Evolutionary conservation across 192 early-diverging fungal species (phyloP).

Genomic region (Mortierella hygrophila): DNA sequence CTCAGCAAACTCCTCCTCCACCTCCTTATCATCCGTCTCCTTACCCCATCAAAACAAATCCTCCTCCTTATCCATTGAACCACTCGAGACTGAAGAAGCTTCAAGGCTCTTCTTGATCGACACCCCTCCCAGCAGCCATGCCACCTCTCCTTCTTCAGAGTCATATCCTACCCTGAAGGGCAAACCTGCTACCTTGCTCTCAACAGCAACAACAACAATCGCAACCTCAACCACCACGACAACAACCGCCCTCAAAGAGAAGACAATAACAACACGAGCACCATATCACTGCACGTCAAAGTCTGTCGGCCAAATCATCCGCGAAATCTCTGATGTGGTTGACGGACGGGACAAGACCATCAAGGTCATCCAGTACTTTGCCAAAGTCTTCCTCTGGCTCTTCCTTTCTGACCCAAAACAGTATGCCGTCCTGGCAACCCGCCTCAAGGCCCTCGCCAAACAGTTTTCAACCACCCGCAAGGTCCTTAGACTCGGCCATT

Average conservation of each 20-base stretch:
- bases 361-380: constrained; percentile 82
- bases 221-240: constrained; percentile 2
- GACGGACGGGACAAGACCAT: constrained; percentile 91
- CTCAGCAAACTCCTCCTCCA: constrained; percentile 38
- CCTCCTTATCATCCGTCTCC: constrained; percentile 34
- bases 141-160: constrained; percentile 31
- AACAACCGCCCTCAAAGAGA: neutral
- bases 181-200: neutral
- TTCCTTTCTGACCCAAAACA: constrained; percentile 38
- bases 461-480: constrained; percentile 83
- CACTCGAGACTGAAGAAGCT: constrained; percentile 15
- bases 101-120: constrained; percentile 27
- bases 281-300: constrained; percentile 34
- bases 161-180: constrained; percentile 23
- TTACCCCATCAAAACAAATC: constrained; percentile 16
- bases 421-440: constrained; percentile 24
- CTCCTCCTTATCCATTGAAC: constrained; percentile 5
- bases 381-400: constrained; percentile 77
- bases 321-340: constrained; percentile 73
- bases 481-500: constrained; percentile 78
- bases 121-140: constrained; percentile 49
- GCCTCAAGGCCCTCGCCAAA: constrained; percentile 65
- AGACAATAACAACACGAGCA: neutral
- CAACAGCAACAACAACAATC: neutral
- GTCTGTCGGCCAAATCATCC: constrained; percentile 58